phyloP scores from a whole-genome alignment of 2,329 filamentous ascomycete species.

The Zasmidium cellare region DNA sequence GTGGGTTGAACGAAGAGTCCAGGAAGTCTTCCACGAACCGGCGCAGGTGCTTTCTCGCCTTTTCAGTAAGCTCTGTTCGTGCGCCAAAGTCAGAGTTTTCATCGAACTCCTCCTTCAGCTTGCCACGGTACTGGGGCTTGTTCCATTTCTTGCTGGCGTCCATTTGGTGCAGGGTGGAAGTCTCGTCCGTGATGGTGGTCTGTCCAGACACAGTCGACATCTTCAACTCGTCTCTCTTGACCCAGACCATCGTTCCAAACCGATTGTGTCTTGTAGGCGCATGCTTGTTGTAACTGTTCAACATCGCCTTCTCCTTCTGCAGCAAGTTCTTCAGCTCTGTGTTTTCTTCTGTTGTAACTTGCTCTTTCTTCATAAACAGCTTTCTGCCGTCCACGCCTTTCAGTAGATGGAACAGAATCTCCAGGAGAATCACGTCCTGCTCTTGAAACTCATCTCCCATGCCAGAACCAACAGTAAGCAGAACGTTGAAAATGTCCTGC shows the following conservation, averaged over 20 bases:
- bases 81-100: slow-evolving; percentile 73
- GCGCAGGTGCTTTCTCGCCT: slow-evolving; percentile 74
- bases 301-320: slow-evolving; percentile 80
- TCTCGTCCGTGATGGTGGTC: slow-evolving; percentile 72
- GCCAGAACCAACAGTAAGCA: slow-evolving; percentile 86
- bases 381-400: slow-evolving; percentile 84
- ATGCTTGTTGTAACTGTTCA: slow-evolving; percentile 72
- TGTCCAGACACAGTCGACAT: slow-evolving; percentile 87
- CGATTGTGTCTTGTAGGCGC: slow-evolving; percentile 86
- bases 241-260: slow-evolving; percentile 97
- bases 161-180: slow-evolving; percentile 79
- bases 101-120: slow-evolving; percentile 47
- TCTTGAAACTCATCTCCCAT: slow-evolving; percentile 90
- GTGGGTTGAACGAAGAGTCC: slow-evolving; percentile 90
- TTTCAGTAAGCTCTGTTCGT: slow-evolving; percentile 66
- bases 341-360: slow-evolving; percentile 67
- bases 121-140: slow-evolving; percentile 63
- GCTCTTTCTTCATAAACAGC: slow-evolving; percentile 78
- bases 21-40: slow-evolving; percentile 90
- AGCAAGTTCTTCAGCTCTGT: slow-evolving; percentile 74
- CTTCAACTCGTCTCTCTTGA: slow-evolving; percentile 82
- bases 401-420: slow-evolving; percentile 87
- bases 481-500: slow-evolving; percentile 83
- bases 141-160: slow-evolving; percentile 89
- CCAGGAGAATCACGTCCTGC: slow-evolving; percentile 86